These are phyloP conservation scores for Populus tremula DNA, from an alignment of 345 rosid species.

Conservation along the genomic window DNA sequence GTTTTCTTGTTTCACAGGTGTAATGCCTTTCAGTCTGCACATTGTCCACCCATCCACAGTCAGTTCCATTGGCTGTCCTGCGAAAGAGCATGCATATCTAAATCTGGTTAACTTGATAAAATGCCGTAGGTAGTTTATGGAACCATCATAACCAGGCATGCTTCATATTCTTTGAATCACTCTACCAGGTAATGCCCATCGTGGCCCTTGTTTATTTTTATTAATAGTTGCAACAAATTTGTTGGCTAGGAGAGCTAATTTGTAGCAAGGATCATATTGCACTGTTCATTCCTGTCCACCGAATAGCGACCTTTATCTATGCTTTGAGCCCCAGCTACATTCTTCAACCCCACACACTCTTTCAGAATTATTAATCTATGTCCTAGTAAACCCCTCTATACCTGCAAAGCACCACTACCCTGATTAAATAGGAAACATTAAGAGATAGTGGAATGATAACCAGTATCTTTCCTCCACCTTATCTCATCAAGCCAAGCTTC, in stretches of 20 bases:
- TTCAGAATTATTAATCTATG: constrained; percentile 2
- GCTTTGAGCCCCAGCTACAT: constrained; percentile 6
- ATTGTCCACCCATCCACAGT: not conserved
- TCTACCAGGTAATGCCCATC: constrained; percentile 7
- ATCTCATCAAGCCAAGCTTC: constrained; percentile 11
- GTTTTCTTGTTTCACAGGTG: constrained; percentile 57
- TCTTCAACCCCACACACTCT: not conserved
- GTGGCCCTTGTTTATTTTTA: constrained; percentile 10
- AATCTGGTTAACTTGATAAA: not conserved
- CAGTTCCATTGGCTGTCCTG: not conserved
- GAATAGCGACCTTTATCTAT: not conserved
- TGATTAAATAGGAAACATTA: constrained; percentile 7
- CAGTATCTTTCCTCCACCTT: constrained; percentile 7
- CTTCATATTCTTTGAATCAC: not conserved
- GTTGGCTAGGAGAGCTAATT: not conserved
- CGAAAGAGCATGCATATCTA: constrained; percentile 4
- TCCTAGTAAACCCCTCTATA: constrained; percentile 1
- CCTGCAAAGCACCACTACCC: not conserved
- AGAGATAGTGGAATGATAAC: not conserved
- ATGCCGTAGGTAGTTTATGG: not conserved
- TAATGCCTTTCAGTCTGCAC: constrained; percentile 24
- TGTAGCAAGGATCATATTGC: not conserved
- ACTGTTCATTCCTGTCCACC: too few species aligned
- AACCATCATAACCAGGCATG: not conserved
- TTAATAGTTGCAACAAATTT: not conserved